phyloP scores from a whole-genome alignment of 2,329 filamentous ascomycete species.

The Tolypocladium cylindrosporum region DNA sequence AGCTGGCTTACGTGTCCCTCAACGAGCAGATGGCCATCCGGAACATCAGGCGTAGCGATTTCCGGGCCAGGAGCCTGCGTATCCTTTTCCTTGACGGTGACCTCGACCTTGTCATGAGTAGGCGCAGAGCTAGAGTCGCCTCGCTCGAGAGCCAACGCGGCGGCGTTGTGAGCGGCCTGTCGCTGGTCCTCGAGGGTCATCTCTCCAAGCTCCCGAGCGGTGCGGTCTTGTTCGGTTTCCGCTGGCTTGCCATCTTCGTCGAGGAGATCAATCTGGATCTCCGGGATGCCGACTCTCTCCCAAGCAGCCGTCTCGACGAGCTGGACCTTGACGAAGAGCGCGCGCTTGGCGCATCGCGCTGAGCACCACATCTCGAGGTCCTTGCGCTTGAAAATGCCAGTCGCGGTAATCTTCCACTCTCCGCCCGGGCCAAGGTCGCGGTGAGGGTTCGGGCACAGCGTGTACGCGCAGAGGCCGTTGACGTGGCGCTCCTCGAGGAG shows the following conservation, averaged over 20 bases:
- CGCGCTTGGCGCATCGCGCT: slow-evolving; percentile 64
- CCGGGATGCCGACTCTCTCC: slow-evolving; percentile 56
- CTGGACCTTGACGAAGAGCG: slow-evolving; percentile 82
- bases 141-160: slow-evolving; percentile 41
- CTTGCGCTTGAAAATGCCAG: slow-evolving; percentile 56
- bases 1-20: slow-evolving; percentile 40
- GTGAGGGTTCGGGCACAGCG: slow-evolving; percentile 61
- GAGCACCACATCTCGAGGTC: slow-evolving; percentile 85
- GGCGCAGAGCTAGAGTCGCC: slow-evolving; percentile 17
- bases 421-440: slow-evolving; percentile 45
- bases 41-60: slow-evolving; percentile 16
- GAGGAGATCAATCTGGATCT: slow-evolving; percentile 50
- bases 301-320: slow-evolving; percentile 77
- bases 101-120: slow-evolving; percentile 26
- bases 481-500: slow-evolving; percentile 84
- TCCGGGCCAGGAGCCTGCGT: slow-evolving; percentile 10
- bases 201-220: slow-evolving; percentile 27
- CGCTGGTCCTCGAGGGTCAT: slow-evolving; percentile 35
- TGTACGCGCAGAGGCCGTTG: slow-evolving; percentile 72
- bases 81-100: slow-evolving; percentile 43
- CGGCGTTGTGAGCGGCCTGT: slow-evolving; percentile 26
- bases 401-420: slow-evolving; percentile 56
- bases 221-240: slow-evolving; percentile 31
- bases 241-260: slow-evolving; percentile 45
- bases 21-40: slow-evolving; percentile 33